Evolutionary conservation across 2,329 filamentous ascomycete species (phyloP), one percentile per base, ranked within the genome.

Genomic region (Nannizzia gypsea): DNA sequence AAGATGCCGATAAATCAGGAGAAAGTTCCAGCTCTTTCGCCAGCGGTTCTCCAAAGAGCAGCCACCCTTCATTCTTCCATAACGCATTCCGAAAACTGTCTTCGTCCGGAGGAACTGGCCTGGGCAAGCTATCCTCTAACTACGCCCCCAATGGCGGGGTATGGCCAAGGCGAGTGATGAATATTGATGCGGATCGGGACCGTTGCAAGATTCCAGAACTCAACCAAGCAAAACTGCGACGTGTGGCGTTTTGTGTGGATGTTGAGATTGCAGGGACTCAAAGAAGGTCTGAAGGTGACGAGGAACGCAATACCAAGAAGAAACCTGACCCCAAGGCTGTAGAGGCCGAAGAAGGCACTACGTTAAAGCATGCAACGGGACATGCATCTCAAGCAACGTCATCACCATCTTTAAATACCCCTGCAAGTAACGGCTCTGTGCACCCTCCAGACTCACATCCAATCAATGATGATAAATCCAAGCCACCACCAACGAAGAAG

Each of bases 221-320:
- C 54, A 85, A 90, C 65, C 83, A 86, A 67, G 83, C 83, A 56
- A 96, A 93, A 71, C 74, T 99, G 62, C 83, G 90, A 59, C 84
- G 90, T 58, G 93, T 99, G 0, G 88, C 92, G 0, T 99, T 99
- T 69, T 96, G 89, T 66, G 93, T 99, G 2, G 93, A 99, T 69
- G 91, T 99, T 3, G 93, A 99, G 72, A 95, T 99, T 68, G 92
- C 92, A 2, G 89, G 90, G 0, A 85, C 89, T 69, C 89, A 91
- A 24, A 85, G 83, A 66, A 93, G 95, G 66, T 74, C 78, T 13
- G 88, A 93, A 2, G 78, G 78, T 15, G 72, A 80, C 8, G 74
- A 76, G 15, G 74, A 79, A n/a, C 36, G 40, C 40, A 73, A 72
- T 57, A 67, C 67, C 63, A 66, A 68, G 24, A 59, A 56, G 31